These are phyloP conservation scores for Russula dissimulans DNA, from an alignment of 768 basidiomycete genomes.

Conservation along the genomic window DNA sequence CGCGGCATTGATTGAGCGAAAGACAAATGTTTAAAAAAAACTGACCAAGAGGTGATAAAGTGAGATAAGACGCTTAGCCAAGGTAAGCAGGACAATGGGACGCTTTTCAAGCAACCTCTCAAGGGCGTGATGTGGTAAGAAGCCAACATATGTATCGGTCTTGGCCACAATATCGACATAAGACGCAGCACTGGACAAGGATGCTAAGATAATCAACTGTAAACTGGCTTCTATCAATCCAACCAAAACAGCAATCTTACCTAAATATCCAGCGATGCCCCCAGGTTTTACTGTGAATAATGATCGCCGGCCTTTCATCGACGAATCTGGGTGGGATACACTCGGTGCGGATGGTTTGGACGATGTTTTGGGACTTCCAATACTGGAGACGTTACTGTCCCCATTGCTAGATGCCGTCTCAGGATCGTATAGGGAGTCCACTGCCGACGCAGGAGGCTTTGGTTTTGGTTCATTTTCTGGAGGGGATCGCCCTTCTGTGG, in stretches of 20 bases:
- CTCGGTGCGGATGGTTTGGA: constrained; percentile 20
- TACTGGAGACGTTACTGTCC: constrained; percentile 9
- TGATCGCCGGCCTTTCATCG: constrained; percentile 40
- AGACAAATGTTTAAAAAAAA: background rate
- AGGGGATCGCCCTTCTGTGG: constrained; percentile 30
- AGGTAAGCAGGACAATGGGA: constrained; percentile 90
- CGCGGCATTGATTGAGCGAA: background rate
- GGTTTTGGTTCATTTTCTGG: constrained; percentile 4
- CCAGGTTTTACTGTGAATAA: constrained; percentile 95
- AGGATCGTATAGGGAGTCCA: constrained; percentile 12
- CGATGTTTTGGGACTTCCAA: constrained; percentile 8
- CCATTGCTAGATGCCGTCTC: constrained; percentile 14
- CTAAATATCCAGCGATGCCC: constrained; percentile 94
- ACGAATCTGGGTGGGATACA: constrained; percentile 27
- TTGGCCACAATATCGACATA: constrained; percentile 97
- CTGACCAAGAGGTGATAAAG: constrained; percentile 87
- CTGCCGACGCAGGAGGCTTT: constrained; percentile 9
- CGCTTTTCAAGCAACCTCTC: constrained; percentile 87
- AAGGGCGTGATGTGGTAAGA: constrained; percentile 79
- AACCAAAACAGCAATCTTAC: constrained; percentile 31
- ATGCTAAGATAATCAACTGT: constrained; percentile 42
- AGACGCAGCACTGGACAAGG: constrained; percentile 82
- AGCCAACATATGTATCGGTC: constrained; percentile 97
- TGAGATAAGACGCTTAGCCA: constrained; percentile 94
- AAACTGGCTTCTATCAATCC: background rate